phyloP scores from a whole-genome alignment of 805 yeast genomes.

The Wickerhamomyces bovis region DNA sequence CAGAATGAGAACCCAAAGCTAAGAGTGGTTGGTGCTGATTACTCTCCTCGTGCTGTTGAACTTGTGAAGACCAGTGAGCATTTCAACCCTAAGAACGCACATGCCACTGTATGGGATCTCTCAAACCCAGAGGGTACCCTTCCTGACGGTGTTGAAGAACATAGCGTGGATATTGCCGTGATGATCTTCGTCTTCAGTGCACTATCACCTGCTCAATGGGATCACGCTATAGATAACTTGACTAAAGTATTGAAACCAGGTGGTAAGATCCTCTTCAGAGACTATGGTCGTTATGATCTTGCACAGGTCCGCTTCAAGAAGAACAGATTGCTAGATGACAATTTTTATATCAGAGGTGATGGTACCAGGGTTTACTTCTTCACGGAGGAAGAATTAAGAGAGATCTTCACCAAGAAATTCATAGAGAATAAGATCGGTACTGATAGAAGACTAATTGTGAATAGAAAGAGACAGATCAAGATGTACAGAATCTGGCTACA shows the following conservation, averaged over 20 bases:
- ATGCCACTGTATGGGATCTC: conserved; percentile 92
- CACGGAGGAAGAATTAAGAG: conserved; percentile 83
- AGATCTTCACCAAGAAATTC: conserved; percentile 63
- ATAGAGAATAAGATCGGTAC: conserved; percentile 74
- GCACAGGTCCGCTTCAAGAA: conserved; percentile 93
- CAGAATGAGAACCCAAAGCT: conserved; percentile 79
- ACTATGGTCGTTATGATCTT: conserved; percentile 92
- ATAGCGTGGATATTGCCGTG: conserved; percentile 86
- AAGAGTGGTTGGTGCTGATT: conserved; percentile 80
- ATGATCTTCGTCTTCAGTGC: conserved; percentile 95
- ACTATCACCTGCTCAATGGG: conserved; percentile 88
- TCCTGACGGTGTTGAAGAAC: conserved; percentile 80
- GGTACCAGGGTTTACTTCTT: conserved; percentile 97
- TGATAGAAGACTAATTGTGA: conserved; percentile 85
- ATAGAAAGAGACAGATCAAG: conserved; percentile 84
- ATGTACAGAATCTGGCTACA: conserved; percentile 98
- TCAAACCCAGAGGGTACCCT: conserved; percentile 65
- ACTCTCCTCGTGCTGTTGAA: conserved; percentile 84
- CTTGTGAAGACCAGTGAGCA: conserved; percentile 61
- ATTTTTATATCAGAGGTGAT: conserved; percentile 94
- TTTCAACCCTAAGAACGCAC: conserved; percentile 57
- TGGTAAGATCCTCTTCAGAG: conserved; percentile 83
- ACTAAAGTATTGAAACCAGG: conserved; percentile 81
- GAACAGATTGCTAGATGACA: conserved; percentile 79
- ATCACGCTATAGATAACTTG: conserved; percentile 66